phyloP scores from a whole-genome alignment of 495 filamentous ascomycete species.

The Xylaria scruposa region DNA sequence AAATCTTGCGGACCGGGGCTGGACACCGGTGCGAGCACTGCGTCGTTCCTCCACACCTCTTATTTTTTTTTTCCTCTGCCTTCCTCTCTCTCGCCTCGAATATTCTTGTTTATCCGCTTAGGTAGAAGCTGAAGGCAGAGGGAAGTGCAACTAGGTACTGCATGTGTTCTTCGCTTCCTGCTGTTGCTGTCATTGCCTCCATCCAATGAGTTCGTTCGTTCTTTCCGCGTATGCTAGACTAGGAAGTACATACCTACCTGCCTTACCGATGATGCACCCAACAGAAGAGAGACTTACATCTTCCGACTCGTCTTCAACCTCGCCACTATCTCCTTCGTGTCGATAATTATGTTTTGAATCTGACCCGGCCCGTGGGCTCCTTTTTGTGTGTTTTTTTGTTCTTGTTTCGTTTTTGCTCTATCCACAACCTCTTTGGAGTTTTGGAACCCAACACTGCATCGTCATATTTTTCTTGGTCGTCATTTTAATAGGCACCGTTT shows the following conservation, averaged over 20 bases:
- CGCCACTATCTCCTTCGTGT: constrained; percentile 37
- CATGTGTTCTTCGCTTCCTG: constrained; percentile 9
- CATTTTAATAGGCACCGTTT: constrained; percentile 39
- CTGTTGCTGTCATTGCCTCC: constrained; percentile 9
- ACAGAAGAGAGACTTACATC: constrained; percentile 32
- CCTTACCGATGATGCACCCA: constrained; percentile 35
- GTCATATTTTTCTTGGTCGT: constrained; percentile 47
- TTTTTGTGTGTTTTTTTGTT: constrained; percentile 26
- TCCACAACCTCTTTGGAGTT: constrained; percentile 38
- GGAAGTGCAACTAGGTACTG: constrained; percentile 17
- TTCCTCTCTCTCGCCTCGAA: constrained; percentile 4
- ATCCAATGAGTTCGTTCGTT: constrained; percentile 34
- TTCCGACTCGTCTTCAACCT: constrained; percentile 31
- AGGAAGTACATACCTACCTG: constrained; percentile 25
- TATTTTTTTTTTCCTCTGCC: not conserved
- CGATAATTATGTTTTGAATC: constrained; percentile 46
- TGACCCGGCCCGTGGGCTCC: constrained; percentile 30
- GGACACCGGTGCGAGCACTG: constrained; percentile 8
- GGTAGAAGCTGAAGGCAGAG: not conserved
- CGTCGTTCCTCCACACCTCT: constrained; percentile 14
- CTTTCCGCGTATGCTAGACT: constrained; percentile 26
- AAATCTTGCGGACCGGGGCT: constrained; percentile 31
- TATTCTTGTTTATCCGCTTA: constrained; percentile 2
- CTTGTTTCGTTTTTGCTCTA: constrained; percentile 23
- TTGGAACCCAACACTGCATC: constrained; percentile 46